Evolutionary conservation across 768 basidiomycete genomes (phyloP).

Genomic region (Royoungia palumana): DNA sequence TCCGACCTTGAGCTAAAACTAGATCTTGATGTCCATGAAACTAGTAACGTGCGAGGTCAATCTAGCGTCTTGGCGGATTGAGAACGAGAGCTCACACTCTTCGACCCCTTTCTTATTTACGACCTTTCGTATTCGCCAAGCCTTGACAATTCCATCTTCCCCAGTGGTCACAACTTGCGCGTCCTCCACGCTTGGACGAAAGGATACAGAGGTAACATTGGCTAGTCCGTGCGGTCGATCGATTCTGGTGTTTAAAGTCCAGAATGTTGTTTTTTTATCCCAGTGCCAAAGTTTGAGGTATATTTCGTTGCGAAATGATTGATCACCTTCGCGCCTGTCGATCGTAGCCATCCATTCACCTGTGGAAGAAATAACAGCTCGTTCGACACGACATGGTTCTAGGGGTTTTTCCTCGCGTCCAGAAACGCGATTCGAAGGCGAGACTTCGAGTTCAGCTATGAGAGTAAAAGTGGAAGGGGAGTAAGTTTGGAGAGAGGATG

Average conservation of each 20-base stretch:
- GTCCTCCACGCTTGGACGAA: conserved; percentile 50
- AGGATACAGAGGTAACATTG: conserved; percentile 61
- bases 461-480: conserved; percentile 68
- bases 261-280: conserved; percentile 58
- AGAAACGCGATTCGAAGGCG: conserved; percentile 89
- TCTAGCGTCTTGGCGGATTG: background rate
- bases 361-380: conserved; percentile 58
- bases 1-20: conserved; percentile 67
- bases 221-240: conserved; percentile 79
- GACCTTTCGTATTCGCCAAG: conserved; percentile 64
- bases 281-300: conserved; percentile 92
- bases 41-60: conserved; percentile 11
- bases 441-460: conserved; percentile 85
- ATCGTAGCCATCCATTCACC: conserved; percentile 92
- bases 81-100: conserved; percentile 46
- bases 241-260: conserved; percentile 83
- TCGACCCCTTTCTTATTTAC: conserved; percentile 43
- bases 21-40: conserved; percentile 78
- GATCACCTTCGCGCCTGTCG: conserved; percentile 70
- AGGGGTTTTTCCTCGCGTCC: conserved; percentile 73
- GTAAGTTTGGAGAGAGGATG: conserved; percentile 91
- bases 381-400: conserved; percentile 73
- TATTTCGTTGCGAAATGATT: conserved; percentile 60
- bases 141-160: conserved; percentile 70
- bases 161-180: conserved; percentile 69